Percentiles rank a stretch among this genome's conserved stretches.
phyloP scores from a whole-genome alignment of 1,139 yeast genomes.

The Geotrichum fermentans region DNA sequence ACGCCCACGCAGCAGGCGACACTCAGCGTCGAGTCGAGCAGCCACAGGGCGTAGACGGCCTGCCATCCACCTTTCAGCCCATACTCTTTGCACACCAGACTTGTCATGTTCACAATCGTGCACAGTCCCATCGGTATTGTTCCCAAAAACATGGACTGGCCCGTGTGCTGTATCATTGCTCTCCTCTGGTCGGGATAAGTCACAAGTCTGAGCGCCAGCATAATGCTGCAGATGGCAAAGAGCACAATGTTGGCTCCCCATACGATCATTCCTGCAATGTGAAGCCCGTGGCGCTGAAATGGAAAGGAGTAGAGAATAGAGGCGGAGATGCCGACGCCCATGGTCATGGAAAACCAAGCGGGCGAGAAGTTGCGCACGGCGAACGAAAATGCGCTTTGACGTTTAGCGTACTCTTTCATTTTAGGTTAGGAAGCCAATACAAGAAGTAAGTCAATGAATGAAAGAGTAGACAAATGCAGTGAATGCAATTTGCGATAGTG shows the following conservation, averaged over 20 bases:
- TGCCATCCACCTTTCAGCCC: constrained; percentile 29
- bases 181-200: constrained; percentile 39
- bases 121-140: constrained; percentile 74
- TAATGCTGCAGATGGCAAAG: constrained; percentile 41
- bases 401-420: neutral
- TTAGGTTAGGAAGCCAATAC: neutral
- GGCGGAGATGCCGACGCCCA: constrained; percentile 79
- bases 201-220: constrained; percentile 42
- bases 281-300: constrained; percentile 45
- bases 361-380: constrained; percentile 19
- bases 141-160: constrained; percentile 61
- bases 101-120: constrained; percentile 56
- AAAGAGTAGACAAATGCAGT: too few relatives aligned
- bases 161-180: constrained; percentile 44
- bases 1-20: constrained; percentile 43
- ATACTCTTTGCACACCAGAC: constrained; percentile 35
- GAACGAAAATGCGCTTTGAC: constrained; percentile 6
- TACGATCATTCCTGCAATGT: constrained; percentile 52
- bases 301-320: constrained; percentile 60
- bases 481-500: too few relatives aligned
- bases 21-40: constrained; percentile 46
- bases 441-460: neutral
- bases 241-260: constrained; percentile 51
- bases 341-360: constrained; percentile 61
- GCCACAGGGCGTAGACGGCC: constrained; percentile 56